These are phyloP conservation scores for Metarhizium anisopliae DNA, from an alignment of 2,329 filamentous ascomycete species.

Conservation along the genomic window DNA sequence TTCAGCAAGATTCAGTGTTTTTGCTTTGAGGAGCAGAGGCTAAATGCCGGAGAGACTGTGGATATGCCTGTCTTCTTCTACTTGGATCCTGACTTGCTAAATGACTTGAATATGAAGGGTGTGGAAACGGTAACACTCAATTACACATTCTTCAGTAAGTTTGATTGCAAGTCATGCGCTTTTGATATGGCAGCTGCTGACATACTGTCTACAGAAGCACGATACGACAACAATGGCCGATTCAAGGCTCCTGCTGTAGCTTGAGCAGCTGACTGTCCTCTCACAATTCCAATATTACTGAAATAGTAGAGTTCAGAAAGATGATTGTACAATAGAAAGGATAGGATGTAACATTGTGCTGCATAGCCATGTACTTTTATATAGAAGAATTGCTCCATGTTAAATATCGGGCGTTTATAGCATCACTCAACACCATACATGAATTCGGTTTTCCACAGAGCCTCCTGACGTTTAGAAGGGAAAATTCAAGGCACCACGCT, in stretches of 20 bases:
- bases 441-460: background rate
- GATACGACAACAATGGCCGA: conserved; percentile 36
- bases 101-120: conserved; percentile 84
- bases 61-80: conserved; percentile 99
- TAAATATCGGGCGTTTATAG: background rate
- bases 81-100: conserved; percentile 89
- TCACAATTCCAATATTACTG: background rate
- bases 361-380: background rate
- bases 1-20: conserved; percentile 99
- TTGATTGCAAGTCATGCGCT: background rate
- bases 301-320: background rate
- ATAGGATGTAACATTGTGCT: background rate
- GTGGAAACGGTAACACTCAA: conserved; percentile 93
- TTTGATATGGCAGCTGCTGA: conserved; percentile 22
- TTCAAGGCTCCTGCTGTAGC: conserved; percentile 28
- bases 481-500: too few species aligned
- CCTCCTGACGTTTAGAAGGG: too few species aligned
- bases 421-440: background rate
- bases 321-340: background rate
- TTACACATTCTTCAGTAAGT: conserved; percentile 97
- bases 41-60: conserved; percentile 92
- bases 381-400: background rate
- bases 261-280: background rate
- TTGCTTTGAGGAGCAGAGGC: conserved; percentile 92
- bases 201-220: conserved; percentile 25